A percentile compares a stretch with the other conserved stretches of the same genome.
phyloP scores from a whole-genome alignment of 2,329 filamentous ascomycete genomes.

The Aureobasidium mangrovei region DNA sequence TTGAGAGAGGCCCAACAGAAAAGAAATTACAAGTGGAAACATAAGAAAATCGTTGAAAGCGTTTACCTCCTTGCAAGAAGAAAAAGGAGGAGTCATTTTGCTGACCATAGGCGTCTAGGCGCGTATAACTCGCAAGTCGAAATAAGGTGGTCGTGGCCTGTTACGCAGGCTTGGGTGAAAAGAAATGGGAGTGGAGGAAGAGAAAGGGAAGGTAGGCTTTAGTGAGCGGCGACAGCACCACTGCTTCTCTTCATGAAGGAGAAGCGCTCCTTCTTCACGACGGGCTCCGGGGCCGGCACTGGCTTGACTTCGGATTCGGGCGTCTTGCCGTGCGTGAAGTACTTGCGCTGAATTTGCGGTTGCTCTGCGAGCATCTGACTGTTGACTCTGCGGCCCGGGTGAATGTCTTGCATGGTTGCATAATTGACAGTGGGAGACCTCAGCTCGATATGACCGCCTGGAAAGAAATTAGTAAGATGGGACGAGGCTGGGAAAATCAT shows the following conservation, averaged over 20 bases:
- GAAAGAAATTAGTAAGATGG: not conserved
- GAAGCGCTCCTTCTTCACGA: constrained; percentile 16
- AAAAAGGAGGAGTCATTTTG: not conserved
- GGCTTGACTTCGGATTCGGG: constrained; percentile 1
- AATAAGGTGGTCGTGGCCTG: not conserved
- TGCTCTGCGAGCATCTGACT: constrained; percentile 1
- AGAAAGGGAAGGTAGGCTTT: not conserved
- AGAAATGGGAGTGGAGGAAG: not conserved
- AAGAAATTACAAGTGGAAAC: not conserved
- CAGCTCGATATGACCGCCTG: constrained; percentile 11
- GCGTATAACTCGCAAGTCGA: not conserved
- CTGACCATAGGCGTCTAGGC: not conserved
- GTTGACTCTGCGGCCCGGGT: constrained; percentile 1
- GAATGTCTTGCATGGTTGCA: constrained; percentile 1
- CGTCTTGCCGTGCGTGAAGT: constrained; percentile 13
- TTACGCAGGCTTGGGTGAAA: not conserved
- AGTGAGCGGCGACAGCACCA: constrained; percentile 16
- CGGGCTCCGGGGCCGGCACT: not conserved
- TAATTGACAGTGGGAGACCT: constrained; percentile 6
- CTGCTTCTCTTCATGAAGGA: constrained; percentile 14
- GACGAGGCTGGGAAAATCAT: not conserved
- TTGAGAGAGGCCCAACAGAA: not conserved
- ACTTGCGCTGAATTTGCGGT: constrained; percentile 7
- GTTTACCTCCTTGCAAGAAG: not conserved
- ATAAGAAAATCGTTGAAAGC: constrained; percentile 8